Conservation (phyloP, 2,329 filamentous ascomycete genomes). For the Laburnicola sp. region DNA sequence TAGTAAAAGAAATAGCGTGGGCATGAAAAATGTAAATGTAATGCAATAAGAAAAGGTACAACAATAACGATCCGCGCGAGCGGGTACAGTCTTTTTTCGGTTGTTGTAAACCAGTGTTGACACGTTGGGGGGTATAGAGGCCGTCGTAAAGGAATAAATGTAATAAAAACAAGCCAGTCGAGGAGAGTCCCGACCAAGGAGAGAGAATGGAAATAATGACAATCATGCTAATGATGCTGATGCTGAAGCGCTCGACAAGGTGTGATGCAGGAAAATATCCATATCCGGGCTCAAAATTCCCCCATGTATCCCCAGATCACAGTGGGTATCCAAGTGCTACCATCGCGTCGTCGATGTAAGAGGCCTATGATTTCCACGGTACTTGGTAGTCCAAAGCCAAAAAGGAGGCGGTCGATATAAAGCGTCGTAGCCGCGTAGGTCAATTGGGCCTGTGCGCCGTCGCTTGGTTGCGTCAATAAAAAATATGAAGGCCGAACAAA, state of each 20-base stretch:
- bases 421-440: conserved; percentile 18
- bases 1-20: neutral
- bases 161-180: conserved; percentile 18
- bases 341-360: conserved; percentile 19
- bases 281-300: conserved; percentile 16
- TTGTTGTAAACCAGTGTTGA: conserved; percentile 16
- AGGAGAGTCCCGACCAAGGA: conserved; percentile 20
- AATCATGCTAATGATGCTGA: conserved; percentile 37
- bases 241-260: conserved; percentile 27
- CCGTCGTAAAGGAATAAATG: conserved; percentile 24
- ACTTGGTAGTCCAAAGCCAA: conserved; percentile 21
- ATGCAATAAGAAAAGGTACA: conserved; percentile 16
- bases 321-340: conserved; percentile 17
- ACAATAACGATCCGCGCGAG: conserved; percentile 45
- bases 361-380: conserved; percentile 22
- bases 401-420: conserved; percentile 17
- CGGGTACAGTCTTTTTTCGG: conserved; percentile 47
- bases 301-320: conserved; percentile 15
- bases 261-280: conserved; percentile 20
- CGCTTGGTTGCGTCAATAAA: conserved; percentile 14
- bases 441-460: conserved; percentile 11
- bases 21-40: neutral
- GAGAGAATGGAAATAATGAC: conserved; percentile 21
- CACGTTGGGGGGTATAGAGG: conserved; percentile 37
- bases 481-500: conserved; percentile 12